Base-by-base conservation (phyloP, 495 filamentous ascomycete species). In the Lasiosphaeria ovina region DNA sequence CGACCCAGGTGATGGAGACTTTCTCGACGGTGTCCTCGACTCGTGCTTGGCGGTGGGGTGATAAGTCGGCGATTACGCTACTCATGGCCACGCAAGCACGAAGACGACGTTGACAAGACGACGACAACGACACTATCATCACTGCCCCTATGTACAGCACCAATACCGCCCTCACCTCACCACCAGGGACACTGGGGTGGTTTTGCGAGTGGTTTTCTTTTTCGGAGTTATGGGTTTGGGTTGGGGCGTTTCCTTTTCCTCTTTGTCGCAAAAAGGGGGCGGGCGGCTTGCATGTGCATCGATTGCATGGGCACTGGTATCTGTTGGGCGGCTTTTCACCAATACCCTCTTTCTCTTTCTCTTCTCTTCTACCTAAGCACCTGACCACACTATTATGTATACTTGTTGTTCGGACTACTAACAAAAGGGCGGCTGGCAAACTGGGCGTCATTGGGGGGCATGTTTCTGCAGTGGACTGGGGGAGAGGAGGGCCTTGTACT, bases 11-110 rank as follows among this genome's bases (percentile, higher is more conserved):
- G 90, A 93, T 65, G 78, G 80, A 35, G 78, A 82, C 51, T 79
- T 85, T 33, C 74, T 97, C 61, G 83, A 87, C 62, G 77, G 75
- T 31, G 76, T 94, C 50, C 74, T 97, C 58, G 93, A 97, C 64
- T 79, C 76, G 6, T 74, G 73, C 38, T 62, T 81, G 55, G 73
- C 75, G 3, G 74, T 74, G 8, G 61, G 62, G 6, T 72, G 35
- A 65, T 3, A 12, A 10, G 44, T n/a, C 38, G 12, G 38, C 38
- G 8, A 42, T 17, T 10, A 57, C 1, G 10, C 35, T n/a, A 32
- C 8, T n/a, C 9, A 35, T 38, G 24, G 38, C 32, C 42, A 17
- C 35, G 44, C 12, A 5, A n/a, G 7, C 44, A 14, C 16, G 11
- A 47, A n/a, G 5, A 12, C 11, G 4, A 47, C 16, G 12, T n/a